Base-by-base conservation (phyloP, 2,329 filamentous ascomycete species). In the Alternaria sp. region DNA sequence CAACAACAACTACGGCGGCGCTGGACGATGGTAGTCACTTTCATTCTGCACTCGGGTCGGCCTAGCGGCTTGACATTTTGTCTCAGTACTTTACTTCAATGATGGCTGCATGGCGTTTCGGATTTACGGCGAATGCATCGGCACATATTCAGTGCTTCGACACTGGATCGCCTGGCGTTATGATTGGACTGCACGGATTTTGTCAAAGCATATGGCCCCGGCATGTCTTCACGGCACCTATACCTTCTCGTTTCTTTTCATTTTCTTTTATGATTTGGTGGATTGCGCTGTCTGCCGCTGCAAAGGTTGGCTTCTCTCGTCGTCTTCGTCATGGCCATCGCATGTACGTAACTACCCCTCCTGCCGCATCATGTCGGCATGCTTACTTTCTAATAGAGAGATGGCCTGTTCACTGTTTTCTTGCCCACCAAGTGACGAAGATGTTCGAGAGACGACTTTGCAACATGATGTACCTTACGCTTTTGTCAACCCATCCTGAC, bases 1-100 rank as follows among this genome's bases (percentile, higher is more conserved):
- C 64, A 85, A 87, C 80, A 88, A 88, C 79, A 85, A 83, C 72
- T 77, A 77, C 71, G 73, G 77, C 70, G 77, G 75, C 62, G 72
- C 73, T 68, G 77, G 78, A 71, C 73, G 78, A 69, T 80, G 79
- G 78, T 80, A 78, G 70, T 69, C 59, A 49, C 69, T 76, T 61
- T 60, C 76, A 75, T 71, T 73, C 70, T 69, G 72, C 72, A 77
- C 74, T 73, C 57, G 73, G 68, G 67, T 71, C 69, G 67, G 61
- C 68, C 66, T 28, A 32, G 60, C 57, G 67, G 72, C 69, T 71
- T 67, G 68, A 64, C 70, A 69, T 65, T 63, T 45, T 79, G 76
- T 79, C 70, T 78, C 75, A 69, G 62, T 74, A 73, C 59, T 54
- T 65, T 73, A 63, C 69, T 72, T 67, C 62, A 60, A 73, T 62